Percentiles rank a stretch among this genome's conserved stretches.
phyloP scores from a whole-genome alignment of 257 asterid genomes.

The Ocimum tenuiflorum region DNA sequence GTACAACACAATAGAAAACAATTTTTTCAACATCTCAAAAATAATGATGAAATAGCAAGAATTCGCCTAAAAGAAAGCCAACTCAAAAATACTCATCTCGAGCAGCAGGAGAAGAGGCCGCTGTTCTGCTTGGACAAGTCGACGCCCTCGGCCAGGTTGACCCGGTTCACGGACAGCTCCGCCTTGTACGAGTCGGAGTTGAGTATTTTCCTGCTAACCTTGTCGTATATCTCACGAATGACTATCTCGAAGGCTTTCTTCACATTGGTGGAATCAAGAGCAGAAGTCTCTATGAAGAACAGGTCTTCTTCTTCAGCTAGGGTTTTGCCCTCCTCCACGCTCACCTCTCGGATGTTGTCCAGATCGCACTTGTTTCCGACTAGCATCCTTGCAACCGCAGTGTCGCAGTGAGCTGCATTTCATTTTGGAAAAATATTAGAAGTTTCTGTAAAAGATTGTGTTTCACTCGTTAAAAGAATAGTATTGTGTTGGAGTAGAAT shows the following conservation, averaged over 20 bases:
- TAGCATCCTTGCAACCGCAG: slow-evolving; percentile 55
- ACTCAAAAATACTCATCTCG: slow-evolving; percentile 22
- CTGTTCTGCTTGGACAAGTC: slow-evolving; percentile 30
- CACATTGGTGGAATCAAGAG: slow-evolving; percentile 61
- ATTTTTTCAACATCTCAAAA: too few species aligned
- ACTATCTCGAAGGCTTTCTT: slow-evolving; percentile 55
- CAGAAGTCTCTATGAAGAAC: slow-evolving; percentile 68
- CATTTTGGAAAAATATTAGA: neutral
- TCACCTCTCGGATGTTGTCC: slow-evolving; percentile 59
- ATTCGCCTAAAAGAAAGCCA: too few species aligned
- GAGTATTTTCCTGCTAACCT: slow-evolving; percentile 51
- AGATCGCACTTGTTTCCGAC: slow-evolving; percentile 70
- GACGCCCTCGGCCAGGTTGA: slow-evolving; percentile 30
- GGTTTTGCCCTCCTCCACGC: slow-evolving; percentile 53
- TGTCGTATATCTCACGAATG: slow-evolving; percentile 57
- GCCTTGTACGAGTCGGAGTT: slow-evolving; percentile 63
- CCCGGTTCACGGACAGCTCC: slow-evolving; percentile 51
- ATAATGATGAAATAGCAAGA: too few species aligned
- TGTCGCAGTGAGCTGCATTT: slow-evolving; percentile 62
- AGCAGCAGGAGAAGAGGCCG: slow-evolving; percentile 26
- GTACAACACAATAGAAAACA: too few species aligned
- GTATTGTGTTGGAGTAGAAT: too few species aligned
- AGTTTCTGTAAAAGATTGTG: too few species aligned
- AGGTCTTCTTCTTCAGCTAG: slow-evolving; percentile 61
- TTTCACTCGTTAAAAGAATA: neutral